phyloP scores from a whole-genome alignment of 2,329 filamentous ascomycete species.

The Neobulgaria alba region DNA sequence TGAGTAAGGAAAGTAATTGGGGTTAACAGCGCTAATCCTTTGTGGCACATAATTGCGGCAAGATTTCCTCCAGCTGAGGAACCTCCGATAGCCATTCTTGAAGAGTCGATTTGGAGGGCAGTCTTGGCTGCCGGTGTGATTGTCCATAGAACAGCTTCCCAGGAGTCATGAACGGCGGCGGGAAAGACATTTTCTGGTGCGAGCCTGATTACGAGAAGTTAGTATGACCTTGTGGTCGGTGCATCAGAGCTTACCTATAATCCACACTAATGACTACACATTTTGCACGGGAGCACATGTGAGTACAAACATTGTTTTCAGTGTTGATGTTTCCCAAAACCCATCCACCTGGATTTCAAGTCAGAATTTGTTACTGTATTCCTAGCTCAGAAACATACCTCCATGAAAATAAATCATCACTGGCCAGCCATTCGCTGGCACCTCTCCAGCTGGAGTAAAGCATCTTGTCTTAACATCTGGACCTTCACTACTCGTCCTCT shows the following conservation, averaged over 20 bases:
- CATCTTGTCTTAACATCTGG: conserved; percentile 38
- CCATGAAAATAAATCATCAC: conserved; percentile 49
- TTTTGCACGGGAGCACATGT: conserved; percentile 40
- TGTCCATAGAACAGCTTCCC: conserved; percentile 45
- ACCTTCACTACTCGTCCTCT: conserved; percentile 34
- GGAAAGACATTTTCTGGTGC: conserved; percentile 49
- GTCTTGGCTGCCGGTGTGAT: conserved; percentile 6
- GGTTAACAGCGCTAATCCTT: conserved; percentile 25
- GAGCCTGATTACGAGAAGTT: conserved; percentile 32
- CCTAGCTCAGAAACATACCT: too few relatives aligned
- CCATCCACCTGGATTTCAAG: too few relatives aligned
- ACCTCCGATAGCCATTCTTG: conserved; percentile 39
- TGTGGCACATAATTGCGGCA: conserved; percentile 44
- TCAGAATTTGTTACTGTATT: too few relatives aligned
- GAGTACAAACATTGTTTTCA: conserved; percentile 47
- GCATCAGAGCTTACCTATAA: conserved; percentile 36
- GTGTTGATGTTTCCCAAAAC: conserved; percentile 49
- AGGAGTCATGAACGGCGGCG: conserved; percentile 47
- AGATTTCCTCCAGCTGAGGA: conserved; percentile 46
- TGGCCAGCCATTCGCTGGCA: conserved; percentile 42
- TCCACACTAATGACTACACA: conserved; percentile 48
- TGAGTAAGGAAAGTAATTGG: conserved; percentile 38
- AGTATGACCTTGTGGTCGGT: neutral
- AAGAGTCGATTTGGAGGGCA: conserved; percentile 33
- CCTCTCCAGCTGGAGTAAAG: conserved; percentile 40